Percentiles rank a stretch among this genome's conserved stretches.
These are phyloP conservation scores for Falciphora oryzae DNA, from an alignment of 2,329 filamentous ascomycete genomes.

Conservation along the genomic window DNA sequence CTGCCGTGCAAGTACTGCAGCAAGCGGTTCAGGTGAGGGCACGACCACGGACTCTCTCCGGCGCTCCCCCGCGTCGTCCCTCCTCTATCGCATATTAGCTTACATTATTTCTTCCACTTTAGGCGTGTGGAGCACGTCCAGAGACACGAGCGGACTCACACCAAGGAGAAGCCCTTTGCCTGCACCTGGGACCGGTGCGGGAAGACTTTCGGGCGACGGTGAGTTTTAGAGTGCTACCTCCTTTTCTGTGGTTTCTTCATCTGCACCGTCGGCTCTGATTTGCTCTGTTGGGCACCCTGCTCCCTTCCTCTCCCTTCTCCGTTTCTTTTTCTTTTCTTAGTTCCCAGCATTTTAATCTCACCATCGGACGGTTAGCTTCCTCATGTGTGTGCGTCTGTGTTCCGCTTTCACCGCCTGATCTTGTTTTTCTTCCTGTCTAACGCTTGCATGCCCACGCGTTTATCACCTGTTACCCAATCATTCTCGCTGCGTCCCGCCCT, in stretches of 20 bases:
- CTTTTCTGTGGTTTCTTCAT: conserved; percentile 9
- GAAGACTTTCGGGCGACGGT: conserved; percentile 58
- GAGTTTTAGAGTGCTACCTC: conserved; percentile 29
- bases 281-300: conserved; percentile 6
- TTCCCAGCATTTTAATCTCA: neutral
- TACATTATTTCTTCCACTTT: conserved; percentile 32
- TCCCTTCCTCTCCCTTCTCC: conserved; percentile 11
- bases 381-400: neutral
- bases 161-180: conserved; percentile 59
- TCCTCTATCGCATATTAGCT: conserved; percentile 30
- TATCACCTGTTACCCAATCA: neutral
- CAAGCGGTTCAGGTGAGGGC: conserved; percentile 54
- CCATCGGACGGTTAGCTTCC: neutral
- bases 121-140: conserved; percentile 61
- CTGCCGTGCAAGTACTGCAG: conserved; percentile 58
- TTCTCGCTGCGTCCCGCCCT: neutral
- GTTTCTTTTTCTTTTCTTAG: conserved; percentile 13
- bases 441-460: neutral
- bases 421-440: neutral
- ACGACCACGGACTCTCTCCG: conserved; percentile 13
- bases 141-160: conserved; percentile 58
- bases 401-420: neutral
- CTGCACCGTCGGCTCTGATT: neutral
- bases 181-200: conserved; percentile 55
- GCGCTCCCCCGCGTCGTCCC: conserved; percentile 16